Evolutionary conservation across 2,329 filamentous ascomycete genomes (phyloP).

Genomic region (Talaromyces atroroseus): DNA sequence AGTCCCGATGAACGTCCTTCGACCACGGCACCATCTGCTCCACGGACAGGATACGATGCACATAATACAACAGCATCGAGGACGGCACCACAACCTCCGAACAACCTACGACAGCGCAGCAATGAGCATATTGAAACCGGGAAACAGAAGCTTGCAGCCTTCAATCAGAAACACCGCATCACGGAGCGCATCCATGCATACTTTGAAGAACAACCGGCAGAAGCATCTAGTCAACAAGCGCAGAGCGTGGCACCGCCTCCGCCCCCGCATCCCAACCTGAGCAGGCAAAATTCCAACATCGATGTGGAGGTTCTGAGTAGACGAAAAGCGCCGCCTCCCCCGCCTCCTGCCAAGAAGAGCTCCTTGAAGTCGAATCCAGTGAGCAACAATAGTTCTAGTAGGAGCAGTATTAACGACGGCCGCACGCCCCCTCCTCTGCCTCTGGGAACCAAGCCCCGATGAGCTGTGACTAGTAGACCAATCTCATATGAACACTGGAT

Average conservation of each 20-base stretch:
- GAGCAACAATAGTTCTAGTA: constrained; percentile 22
- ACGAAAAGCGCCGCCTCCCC: constrained; percentile 53
- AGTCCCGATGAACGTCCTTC: constrained; percentile 17
- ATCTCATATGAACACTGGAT: not conserved
- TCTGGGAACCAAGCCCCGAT: constrained; percentile 51
- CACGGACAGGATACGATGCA: constrained; percentile 56
- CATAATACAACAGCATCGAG: constrained; percentile 53
- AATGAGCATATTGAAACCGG: constrained; percentile 62
- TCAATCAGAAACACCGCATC: constrained; percentile 60
- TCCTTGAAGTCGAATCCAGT: constrained; percentile 37
- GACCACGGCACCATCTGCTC: constrained; percentile 53
- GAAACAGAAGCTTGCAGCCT: constrained; percentile 49
- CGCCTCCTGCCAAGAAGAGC: constrained; percentile 54
- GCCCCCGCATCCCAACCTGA: constrained; percentile 20
- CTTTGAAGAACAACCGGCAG: constrained; percentile 34
- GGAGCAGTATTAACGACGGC: constrained; percentile 2
- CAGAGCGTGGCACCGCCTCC: constrained; percentile 15
- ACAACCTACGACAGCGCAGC: constrained; percentile 65
- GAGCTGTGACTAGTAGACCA: constrained; percentile 11
- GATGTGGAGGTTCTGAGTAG: constrained; percentile 28
- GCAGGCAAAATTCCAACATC: constrained; percentile 22
- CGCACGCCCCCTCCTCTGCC: constrained; percentile 52
- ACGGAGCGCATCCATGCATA: constrained; percentile 45
- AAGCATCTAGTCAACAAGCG: constrained; percentile 1
- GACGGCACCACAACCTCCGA: constrained; percentile 54